Base-by-base conservation (phyloP, 208 protist genomes). In the Trypanosoma rangeli region DNA sequence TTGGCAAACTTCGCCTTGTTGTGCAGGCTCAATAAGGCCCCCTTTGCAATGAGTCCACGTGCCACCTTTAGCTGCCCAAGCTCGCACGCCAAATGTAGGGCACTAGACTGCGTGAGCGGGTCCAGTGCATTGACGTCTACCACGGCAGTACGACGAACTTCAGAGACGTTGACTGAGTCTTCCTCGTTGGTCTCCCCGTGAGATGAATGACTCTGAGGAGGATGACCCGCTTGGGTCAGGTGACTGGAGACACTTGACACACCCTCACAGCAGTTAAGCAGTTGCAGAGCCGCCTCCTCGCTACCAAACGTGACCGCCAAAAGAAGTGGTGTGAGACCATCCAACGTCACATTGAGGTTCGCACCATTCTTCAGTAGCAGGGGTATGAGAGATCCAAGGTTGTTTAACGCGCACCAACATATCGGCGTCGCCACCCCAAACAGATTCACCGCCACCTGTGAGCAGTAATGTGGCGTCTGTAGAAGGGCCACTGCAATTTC, bases 61-160 rank as follows among this genome's bases (percentile, higher is more conserved):
- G 85, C 74, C 4, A 94, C 81, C 24, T 66, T 60, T 22, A 86
- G 53, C 49, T 87, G 82, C 18, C 86, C 86, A 16, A 78, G 73
- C 66, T 94, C 86, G 54, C 86, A 92, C 44, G 89, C 89, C n/a
- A 94, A 77, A 58, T 94, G 89, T 46, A 94, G 76, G n/a, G 89
- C 78, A 0, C 78, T 89, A 65, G 79, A 83, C 20, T 89, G 79
- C 0, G 89, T 82, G 13, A 85, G 81, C 28, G 82, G 76, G 60
- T 94, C 85, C 22, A 80, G 68, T n/a, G 76, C 80, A 70, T 91
- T 80, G n/a, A 92, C 79, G 67, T 92, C 77, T 42, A 94, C 18
- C 26, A 62, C 29, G 22, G 58, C 31, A n/a, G 59, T 26, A 50
- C 5, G 7, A 33, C 33, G 52, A 13, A 16, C 22, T 24, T 8